Evolutionary conservation across 1,284 basidiomycete species (phyloP).

Genomic region (Golubevia sp.): DNA sequence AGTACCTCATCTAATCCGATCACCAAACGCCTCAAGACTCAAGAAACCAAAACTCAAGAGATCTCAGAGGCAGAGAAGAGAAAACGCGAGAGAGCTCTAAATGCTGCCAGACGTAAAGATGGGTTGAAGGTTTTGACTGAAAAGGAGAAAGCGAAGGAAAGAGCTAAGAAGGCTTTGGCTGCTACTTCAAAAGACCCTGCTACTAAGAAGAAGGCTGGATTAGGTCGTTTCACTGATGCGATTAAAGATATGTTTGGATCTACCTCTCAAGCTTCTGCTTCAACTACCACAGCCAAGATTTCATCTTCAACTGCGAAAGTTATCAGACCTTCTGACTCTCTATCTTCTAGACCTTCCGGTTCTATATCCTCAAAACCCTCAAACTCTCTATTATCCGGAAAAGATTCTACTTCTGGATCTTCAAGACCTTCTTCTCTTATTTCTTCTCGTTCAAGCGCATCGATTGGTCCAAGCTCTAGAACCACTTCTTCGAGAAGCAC

Average conservation of each 20-base stretch:
- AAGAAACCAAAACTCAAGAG: background rate
- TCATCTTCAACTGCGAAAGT: background rate
- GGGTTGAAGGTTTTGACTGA: background rate
- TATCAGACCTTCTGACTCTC: background rate
- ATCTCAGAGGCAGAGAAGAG: background rate
- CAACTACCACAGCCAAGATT: background rate
- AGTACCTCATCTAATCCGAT: background rate
- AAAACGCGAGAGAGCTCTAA: background rate
- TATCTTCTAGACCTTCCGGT: background rate
- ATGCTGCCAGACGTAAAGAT: background rate
- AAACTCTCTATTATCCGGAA: background rate
- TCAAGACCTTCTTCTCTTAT: background rate
- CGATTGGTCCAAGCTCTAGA: background rate
- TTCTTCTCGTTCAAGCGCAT: background rate
- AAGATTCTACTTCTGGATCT: background rate
- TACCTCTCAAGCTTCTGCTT: background rate
- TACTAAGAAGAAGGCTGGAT: background rate
- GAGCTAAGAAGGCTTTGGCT: background rate
- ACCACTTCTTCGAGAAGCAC: background rate
- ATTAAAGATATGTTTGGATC: background rate
- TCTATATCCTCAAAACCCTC: background rate
- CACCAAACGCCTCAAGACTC: background rate
- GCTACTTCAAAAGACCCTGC: background rate
- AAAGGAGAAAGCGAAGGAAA: background rate
- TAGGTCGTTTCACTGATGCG: background rate